Evolutionary conservation across 108 stramenopile genomes (phyloP), one percentile per base, ranked within the genome.

Genomic region (Pseudonitzschia delicatissima): DNA sequence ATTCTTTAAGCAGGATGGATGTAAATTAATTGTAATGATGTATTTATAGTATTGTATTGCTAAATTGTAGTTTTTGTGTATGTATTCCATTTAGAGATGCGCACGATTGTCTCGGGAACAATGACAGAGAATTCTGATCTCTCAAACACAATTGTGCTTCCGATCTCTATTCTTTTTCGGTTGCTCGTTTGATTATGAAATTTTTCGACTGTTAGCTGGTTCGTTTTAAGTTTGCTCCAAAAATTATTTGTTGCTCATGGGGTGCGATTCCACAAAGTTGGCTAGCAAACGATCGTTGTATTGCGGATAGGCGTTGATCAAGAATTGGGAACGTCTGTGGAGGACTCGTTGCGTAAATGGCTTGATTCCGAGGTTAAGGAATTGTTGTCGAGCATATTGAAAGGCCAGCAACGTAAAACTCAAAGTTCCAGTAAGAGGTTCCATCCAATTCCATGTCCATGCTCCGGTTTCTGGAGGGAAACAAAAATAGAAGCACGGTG

Each of bases 361-460:
- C 33, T 82, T 65, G 20, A 93, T 79, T 7, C 92, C 91, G 34
- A 96, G 61, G 69, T 94, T 96, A 57, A 82, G 52, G 45, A 96
- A 68, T 68, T 96, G 91, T 9, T 32, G 55, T 18, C 45, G 47
- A 23, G 26, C 11, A 34, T 71, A 34, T 71, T 94, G 93, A 60
- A 94, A 62, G 50, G 82, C 84, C 52, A 96, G 65, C 50, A 96
- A 74, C 32, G 80, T 68, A 80, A 94, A 96, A 34, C 82, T 83
- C 8, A 83, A 44, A 29, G 87, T 86, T n/a, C 96, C 90, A 58
- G 92, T 67, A 2, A 82, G 76, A 11, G 94, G 94, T 62, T 95
- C 92, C 87, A 90, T 90, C 92, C 92, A 93, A 28, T 82, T 76
- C 89, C 92, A 93, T 34, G 75, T 76, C 85, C 87, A 90, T 12